Evolutionary conservation across 2,329 filamentous ascomycete genomes (phyloP).

Genomic region (Pyricularia sp.): DNA sequence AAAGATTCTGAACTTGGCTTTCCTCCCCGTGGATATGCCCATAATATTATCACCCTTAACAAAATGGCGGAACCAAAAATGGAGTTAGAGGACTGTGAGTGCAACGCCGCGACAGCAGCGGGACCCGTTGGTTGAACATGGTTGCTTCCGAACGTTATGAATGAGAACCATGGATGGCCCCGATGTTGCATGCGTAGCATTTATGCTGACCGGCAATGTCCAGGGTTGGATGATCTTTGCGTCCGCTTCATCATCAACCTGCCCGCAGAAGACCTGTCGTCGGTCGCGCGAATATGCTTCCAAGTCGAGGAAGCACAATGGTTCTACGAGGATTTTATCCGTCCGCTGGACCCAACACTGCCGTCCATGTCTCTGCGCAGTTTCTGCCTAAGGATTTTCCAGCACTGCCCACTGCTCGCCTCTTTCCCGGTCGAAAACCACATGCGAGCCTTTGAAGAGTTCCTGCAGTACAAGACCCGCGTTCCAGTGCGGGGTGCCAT

Average conservation of each 20-base stretch:
- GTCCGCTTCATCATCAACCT: constrained; percentile 98
- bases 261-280: constrained; percentile 80
- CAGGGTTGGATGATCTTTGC: constrained; percentile 94
- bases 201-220: background rate
- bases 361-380: constrained; percentile 77
- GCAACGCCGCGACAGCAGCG: background rate
- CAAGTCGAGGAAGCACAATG: constrained; percentile 99
- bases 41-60: constrained; percentile 32
- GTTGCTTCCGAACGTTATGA: background rate
- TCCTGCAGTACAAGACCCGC: constrained; percentile 87
- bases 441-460: constrained; percentile 79
- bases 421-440: constrained; percentile 71
- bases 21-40: constrained; percentile 45
- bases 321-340: constrained; percentile 99
- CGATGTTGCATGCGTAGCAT: background rate
- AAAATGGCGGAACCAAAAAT: constrained; percentile 70
- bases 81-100: constrained; percentile 80
- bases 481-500: constrained; percentile 93
- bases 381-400: constrained; percentile 86
- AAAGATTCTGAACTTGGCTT: background rate
- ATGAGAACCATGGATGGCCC: background rate
- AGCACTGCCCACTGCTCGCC: constrained; percentile 83
- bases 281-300: constrained; percentile 91
- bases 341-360: constrained; percentile 73
- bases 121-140: background rate